These are phyloP conservation scores for Pseudopyricularia javanii DNA, from an alignment of 2,329 filamentous ascomycete genomes.

Conservation along the genomic window DNA sequence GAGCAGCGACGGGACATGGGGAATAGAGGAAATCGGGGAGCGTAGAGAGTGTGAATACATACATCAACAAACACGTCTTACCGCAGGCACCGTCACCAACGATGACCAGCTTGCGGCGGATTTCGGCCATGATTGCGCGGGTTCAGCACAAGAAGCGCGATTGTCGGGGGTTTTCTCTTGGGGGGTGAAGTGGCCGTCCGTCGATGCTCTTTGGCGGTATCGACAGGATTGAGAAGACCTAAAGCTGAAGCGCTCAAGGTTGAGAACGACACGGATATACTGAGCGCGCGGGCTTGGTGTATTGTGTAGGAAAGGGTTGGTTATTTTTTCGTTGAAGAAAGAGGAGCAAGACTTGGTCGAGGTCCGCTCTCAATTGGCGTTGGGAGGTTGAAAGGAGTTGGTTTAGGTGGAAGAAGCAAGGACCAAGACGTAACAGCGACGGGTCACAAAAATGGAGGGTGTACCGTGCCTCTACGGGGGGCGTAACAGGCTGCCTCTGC, in stretches of 20 bases:
- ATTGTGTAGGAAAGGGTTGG: slow-evolving; percentile 4
- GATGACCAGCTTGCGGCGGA: slow-evolving; percentile 85
- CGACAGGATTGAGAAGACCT: neutral
- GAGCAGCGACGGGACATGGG: too few species aligned
- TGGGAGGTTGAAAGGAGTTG: neutral
- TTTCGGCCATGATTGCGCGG: slow-evolving; percentile 49
- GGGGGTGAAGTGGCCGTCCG: neutral
- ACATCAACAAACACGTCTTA: slow-evolving; percentile 96
- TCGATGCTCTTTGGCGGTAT: neutral
- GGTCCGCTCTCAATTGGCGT: neutral
- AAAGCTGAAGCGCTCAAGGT: slow-evolving; percentile 2
- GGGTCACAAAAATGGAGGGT: too few species aligned
- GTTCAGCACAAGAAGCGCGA: too few species aligned
- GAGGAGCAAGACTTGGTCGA: neutral
- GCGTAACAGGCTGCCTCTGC: neutral
- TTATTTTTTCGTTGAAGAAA: slow-evolving; percentile 4
- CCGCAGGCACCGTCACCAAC: slow-evolving; percentile 96
- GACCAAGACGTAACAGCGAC: neutral
- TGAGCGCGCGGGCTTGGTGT: slow-evolving; percentile 10
- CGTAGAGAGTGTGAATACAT: too few species aligned
- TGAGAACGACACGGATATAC: slow-evolving; percentile 8
- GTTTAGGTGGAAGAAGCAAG: neutral
- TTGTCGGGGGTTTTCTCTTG: too few species aligned
- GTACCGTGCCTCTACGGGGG: neutral
- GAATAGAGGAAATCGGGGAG: too few species aligned